Evolutionary conservation across 148 eudicot species (phyloP).

Genomic region (Amaranthus palmeri): DNA sequence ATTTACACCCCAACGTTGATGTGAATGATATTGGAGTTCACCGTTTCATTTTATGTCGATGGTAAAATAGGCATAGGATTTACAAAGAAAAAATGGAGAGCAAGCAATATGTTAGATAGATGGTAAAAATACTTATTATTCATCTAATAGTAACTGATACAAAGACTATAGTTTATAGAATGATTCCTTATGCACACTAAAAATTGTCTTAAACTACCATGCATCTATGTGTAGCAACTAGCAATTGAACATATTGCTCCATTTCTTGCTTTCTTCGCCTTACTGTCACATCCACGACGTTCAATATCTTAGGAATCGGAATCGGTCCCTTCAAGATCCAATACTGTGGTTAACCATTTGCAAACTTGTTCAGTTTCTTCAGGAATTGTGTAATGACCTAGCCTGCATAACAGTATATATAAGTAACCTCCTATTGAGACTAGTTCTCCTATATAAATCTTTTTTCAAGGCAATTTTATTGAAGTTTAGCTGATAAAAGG

Average conservation of each 20-base stretch:
- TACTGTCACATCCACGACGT: background rate
- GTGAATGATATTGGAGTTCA: too few species aligned
- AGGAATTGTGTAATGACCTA: conserved; percentile 68
- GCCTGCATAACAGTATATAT: conserved; percentile 29
- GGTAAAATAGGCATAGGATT: too few species aligned
- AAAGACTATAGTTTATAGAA: conserved; percentile 4
- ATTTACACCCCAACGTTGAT: too few species aligned
- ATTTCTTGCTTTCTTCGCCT: background rate
- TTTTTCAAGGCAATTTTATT: background rate
- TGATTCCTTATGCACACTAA: background rate
- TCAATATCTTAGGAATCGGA: conserved; percentile 11
- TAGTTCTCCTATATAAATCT: background rate
- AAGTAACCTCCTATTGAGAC: background rate
- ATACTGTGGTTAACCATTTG: conserved; percentile 42
- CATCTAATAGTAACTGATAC: background rate
- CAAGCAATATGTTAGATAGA: background rate
- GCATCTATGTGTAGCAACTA: background rate
- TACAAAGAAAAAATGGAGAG: background rate
- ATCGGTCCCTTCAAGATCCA: conserved; percentile 44
- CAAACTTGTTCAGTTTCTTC: conserved; percentile 64
- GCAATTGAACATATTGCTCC: background rate
- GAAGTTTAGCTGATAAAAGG: conserved; percentile 4
- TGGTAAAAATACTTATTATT: background rate
- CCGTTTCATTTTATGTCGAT: too few species aligned
- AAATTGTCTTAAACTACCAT: background rate